Conservation (phyloP, 2,329 filamentous ascomycete species). For the Bimuria novae-zelandiae region DNA sequence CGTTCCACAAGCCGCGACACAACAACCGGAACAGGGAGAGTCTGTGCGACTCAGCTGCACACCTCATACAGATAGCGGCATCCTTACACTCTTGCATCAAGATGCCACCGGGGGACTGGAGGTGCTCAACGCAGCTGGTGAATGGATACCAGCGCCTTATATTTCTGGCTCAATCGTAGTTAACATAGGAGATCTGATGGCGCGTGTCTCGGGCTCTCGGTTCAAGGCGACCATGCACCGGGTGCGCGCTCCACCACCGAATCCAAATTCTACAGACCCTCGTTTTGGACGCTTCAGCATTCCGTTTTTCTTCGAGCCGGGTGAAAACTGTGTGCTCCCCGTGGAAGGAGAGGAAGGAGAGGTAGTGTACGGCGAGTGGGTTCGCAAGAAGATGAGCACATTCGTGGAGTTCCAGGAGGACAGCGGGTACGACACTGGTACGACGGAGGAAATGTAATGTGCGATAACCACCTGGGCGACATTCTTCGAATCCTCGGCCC, state of each 20-base stretch:
- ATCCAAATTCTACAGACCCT: slow-evolving; percentile 26
- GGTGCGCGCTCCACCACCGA: slow-evolving; percentile 34
- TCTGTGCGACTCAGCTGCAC: slow-evolving; percentile 42
- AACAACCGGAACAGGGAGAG: slow-evolving; percentile 8
- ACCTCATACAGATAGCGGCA: slow-evolving; percentile 52
- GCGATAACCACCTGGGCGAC: background rate
- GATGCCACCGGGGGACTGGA: slow-evolving; percentile 54
- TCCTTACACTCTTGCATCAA: slow-evolving; percentile 55
- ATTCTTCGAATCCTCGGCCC: too few species aligned
- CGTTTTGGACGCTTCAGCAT: slow-evolving; percentile 47
- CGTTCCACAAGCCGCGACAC: slow-evolving; percentile 12
- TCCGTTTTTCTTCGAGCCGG: slow-evolving; percentile 56
- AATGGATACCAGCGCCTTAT: slow-evolving; percentile 51
- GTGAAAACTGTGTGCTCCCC: slow-evolving; percentile 48
- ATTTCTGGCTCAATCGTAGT: slow-evolving; percentile 50
- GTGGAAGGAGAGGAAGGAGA: slow-evolving; percentile 38
- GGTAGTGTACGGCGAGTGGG: slow-evolving; percentile 50
- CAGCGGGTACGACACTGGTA: slow-evolving; percentile 22
- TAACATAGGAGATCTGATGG: slow-evolving; percentile 54
- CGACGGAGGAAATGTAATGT: slow-evolving; percentile 12
- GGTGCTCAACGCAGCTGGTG: slow-evolving; percentile 49
- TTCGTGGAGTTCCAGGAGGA: slow-evolving; percentile 52
- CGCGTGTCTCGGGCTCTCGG: slow-evolving; percentile 46
- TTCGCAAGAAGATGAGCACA: slow-evolving; percentile 50
- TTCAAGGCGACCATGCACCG: slow-evolving; percentile 55